Percentiles rank a stretch among this genome's conserved stretches.
Evolutionary conservation across 192 early-diverging fungal genomes (phyloP).

Genomic region (Cetraspora pellucida): DNA sequence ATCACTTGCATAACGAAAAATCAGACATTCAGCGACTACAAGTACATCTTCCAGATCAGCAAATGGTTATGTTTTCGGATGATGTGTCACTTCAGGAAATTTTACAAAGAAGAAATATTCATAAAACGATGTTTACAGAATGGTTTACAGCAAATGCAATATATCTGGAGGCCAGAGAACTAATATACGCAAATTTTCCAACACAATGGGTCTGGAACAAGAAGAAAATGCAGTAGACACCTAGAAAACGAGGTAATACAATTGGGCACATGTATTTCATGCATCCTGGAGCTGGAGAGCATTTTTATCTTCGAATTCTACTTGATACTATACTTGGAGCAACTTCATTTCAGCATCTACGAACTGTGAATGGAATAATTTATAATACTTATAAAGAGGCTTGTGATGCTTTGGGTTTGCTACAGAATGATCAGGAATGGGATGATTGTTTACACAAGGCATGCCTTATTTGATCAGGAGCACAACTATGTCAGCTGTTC

Average conservation of each 20-base stretch:
- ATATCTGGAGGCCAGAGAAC: not conserved
- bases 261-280: conserved; percentile 36
- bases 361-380: not conserved
- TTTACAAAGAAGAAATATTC: not conserved
- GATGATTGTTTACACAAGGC: conserved; percentile 33
- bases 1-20: no score
- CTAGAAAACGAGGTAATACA: conserved; percentile 1
- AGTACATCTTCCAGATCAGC: no score
- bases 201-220: no score
- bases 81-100: conserved; percentile 21
- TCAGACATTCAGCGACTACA: no score
- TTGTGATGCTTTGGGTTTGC: conserved; percentile 35
- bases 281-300: conserved; percentile 33
- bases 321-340: conserved; percentile 29
- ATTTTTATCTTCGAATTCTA: conserved; percentile 36
- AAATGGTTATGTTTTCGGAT: conserved; percentile 5
- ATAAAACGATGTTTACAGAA: conserved; percentile 27
- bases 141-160: conserved; percentile 29
- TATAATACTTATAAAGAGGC: conserved; percentile 36
- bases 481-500: conserved; percentile 36
- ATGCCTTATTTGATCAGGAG: conserved; percentile 1
- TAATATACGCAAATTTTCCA: conserved; percentile 31
- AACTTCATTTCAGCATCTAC: no score
- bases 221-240: conserved; percentile 10
- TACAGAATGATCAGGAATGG: conserved; percentile 37